Conservation (phyloP, 768 basidiomycete genomes). For the Asterophora lycoperdoides region DNA sequence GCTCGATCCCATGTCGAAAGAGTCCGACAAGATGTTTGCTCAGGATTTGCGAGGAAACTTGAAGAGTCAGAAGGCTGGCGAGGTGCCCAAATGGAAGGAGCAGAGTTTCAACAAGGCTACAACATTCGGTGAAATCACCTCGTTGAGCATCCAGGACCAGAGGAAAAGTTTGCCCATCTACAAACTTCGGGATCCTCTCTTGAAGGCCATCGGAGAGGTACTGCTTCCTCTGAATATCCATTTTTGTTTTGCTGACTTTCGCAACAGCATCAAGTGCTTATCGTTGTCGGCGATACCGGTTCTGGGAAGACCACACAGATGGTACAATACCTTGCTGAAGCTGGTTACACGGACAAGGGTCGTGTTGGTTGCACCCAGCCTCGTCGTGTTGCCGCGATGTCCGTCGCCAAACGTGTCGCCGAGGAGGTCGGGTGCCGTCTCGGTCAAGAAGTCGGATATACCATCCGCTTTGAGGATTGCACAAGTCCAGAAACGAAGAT, state of each 20-base stretch:
- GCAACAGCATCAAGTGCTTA: constrained; percentile 87
- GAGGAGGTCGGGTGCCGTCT: constrained; percentile 98
- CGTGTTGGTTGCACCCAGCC: constrained; percentile 98
- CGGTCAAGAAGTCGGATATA: constrained; percentile 97
- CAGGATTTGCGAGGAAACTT: constrained; percentile 84
- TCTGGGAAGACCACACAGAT: constrained; percentile 99
- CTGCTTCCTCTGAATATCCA: neutral
- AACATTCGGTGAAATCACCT: constrained; percentile 91
- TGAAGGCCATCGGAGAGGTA: constrained; percentile 89
- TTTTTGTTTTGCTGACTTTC: constrained; percentile 15
- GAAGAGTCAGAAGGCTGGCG: constrained; percentile 77
- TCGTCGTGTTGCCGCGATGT: constrained; percentile 98
- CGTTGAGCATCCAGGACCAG: constrained; percentile 89
- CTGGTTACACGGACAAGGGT: constrained; percentile 85
- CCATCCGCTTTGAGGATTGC: constrained; percentile 99
- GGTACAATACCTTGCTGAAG: constrained; percentile 96
- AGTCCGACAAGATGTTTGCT: constrained; percentile 83
- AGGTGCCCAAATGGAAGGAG: constrained; percentile 88
- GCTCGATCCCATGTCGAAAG: constrained; percentile 96
- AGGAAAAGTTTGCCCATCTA: constrained; percentile 88
- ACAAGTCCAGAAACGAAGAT: constrained; percentile 98
- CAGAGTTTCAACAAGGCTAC: constrained; percentile 92
- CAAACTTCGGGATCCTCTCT: constrained; percentile 85
- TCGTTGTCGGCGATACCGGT: constrained; percentile 98
- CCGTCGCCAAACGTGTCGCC: constrained; percentile 96